Base-by-base conservation (phyloP, 805 yeast genomes). In the Kurtzmaniella fragi region DNA sequence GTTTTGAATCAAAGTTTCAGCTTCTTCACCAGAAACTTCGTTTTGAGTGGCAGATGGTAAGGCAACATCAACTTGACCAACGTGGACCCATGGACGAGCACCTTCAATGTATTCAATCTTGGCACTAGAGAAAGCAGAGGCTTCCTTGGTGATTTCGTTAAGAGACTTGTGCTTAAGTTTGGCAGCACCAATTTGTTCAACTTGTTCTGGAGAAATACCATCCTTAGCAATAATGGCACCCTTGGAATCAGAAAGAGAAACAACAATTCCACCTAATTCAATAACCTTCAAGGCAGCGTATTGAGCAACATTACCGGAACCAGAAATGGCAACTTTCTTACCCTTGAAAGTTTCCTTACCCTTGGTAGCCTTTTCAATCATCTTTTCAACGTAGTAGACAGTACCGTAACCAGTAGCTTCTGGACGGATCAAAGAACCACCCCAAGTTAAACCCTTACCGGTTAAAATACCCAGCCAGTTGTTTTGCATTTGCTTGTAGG, bases 331-430 rank as follows among this genome's bases (percentile, higher is more conserved):
- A 54, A 93, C 98, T 64, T 84, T 81, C 79, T 93, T 91, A 66
- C 96, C 97, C 51, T 77, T 69, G 73, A 93, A 84, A 42, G 89
- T 67, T 74, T 89, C 96, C 70, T 84, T 80, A 67, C 96, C 96
- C 51, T 77, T 66, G 46, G 95, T 74, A 49, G 96, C 96, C 67
- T 82, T 81, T 72, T 87, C 93, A 67, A 91, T 87, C 96, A 91
- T 91, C 74, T 91, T 88, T 73, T 89, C 95, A 51, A 90, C 95
- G 76, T 86, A 91, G 82, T 91, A 91, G 49, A 91, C 91, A 44
- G 86, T 73, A 73, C 99, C 99, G 77, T 82, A 91, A 69, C 99
- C 99, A 47, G 99, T 91, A 50, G 99, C 99, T 80, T 91, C 99
- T 51, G 98, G 96, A 73, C 99, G 85, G 72, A 91, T 90, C 65